Evolutionary conservation across 768 basidiomycete genomes (phyloP).

Genomic region (Russula griseocarnosa): DNA sequence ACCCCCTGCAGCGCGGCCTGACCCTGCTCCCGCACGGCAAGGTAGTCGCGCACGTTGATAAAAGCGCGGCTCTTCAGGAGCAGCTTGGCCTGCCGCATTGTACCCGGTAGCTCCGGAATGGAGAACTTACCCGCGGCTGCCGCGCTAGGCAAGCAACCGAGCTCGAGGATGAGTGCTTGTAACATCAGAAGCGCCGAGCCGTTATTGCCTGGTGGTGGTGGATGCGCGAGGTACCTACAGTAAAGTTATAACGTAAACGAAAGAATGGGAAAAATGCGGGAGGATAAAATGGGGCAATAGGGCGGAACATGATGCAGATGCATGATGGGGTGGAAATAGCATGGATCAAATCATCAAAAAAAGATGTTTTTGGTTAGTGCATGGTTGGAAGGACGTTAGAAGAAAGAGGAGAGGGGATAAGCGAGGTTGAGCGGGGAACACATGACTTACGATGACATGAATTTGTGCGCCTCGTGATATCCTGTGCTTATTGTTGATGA

Average conservation of each 20-base stretch:
- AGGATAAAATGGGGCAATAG: background rate
- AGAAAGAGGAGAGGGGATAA: background rate
- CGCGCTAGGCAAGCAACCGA: slow-evolving; percentile 41
- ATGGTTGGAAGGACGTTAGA: background rate
- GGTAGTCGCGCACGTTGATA: slow-evolving; percentile 69
- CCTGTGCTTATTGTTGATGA: slow-evolving; percentile 29
- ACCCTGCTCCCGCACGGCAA: slow-evolving; percentile 60
- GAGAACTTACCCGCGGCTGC: slow-evolving; percentile 37
- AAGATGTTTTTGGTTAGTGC: background rate
- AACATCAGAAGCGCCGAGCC: slow-evolving; percentile 56
- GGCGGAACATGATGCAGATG: background rate
- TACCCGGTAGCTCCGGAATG: slow-evolving; percentile 48
- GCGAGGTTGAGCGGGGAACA: background rate
- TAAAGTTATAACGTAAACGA: background rate
- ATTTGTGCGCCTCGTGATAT: slow-evolving; percentile 57
- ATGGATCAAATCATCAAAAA: too few species aligned
- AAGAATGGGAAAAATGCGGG: background rate
- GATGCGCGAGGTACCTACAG: slow-evolving; percentile 50
- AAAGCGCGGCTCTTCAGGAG: slow-evolving; percentile 63
- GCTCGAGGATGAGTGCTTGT: slow-evolving; percentile 71
- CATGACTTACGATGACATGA: slow-evolving; percentile 55
- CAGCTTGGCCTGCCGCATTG: slow-evolving; percentile 63
- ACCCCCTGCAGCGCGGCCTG: slow-evolving; percentile 55
- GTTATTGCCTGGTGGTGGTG: slow-evolving; percentile 39
- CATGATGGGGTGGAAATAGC: too few species aligned